Conservation (phyloP, 2,329 filamentous ascomycete genomes). For the Tolypocladium pustulatum region DNA sequence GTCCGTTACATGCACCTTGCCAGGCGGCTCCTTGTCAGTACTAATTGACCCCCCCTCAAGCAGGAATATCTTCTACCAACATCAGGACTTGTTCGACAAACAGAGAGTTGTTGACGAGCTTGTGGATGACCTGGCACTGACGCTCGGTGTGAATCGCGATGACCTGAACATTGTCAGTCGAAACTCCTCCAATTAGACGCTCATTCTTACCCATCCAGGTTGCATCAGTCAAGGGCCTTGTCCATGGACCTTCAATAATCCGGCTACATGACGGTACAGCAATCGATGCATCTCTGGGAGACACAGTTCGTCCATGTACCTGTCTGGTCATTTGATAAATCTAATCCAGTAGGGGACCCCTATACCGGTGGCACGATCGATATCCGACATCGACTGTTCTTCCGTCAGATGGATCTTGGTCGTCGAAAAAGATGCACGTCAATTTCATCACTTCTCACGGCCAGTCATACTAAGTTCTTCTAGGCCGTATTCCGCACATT, state of each 20-base stretch:
- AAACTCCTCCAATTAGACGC: no score
- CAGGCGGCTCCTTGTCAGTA: background rate
- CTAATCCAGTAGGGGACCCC: constrained; percentile 41
- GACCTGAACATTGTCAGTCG: constrained; percentile 57
- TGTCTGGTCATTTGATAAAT: background rate
- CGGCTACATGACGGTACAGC: constrained; percentile 31
- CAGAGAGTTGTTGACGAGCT: constrained; percentile 61
- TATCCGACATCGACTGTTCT: constrained; percentile 38
- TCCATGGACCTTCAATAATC: constrained; percentile 48
- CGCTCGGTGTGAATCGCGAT: constrained; percentile 52
- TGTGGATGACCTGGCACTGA: constrained; percentile 64
- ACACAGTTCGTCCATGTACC: constrained; percentile 12
- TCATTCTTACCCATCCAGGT: constrained; percentile 33
- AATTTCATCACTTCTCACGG: background rate
- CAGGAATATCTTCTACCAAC: constrained; percentile 73
- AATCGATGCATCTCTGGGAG: constrained; percentile 18
- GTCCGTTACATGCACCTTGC: constrained; percentile 20
- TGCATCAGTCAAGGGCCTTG: constrained; percentile 62
- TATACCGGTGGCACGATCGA: constrained; percentile 43
- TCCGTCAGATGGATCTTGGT: constrained; percentile 55
- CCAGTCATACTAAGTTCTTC: constrained; percentile 6
- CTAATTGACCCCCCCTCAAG: background rate
- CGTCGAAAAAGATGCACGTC: constrained; percentile 64
- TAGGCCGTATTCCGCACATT: constrained; percentile 69
- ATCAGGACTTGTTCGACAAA: constrained; percentile 59